Evolutionary conservation across 768 basidiomycete species (phyloP).

Genomic region (Candolleomyces eurysporus): DNA sequence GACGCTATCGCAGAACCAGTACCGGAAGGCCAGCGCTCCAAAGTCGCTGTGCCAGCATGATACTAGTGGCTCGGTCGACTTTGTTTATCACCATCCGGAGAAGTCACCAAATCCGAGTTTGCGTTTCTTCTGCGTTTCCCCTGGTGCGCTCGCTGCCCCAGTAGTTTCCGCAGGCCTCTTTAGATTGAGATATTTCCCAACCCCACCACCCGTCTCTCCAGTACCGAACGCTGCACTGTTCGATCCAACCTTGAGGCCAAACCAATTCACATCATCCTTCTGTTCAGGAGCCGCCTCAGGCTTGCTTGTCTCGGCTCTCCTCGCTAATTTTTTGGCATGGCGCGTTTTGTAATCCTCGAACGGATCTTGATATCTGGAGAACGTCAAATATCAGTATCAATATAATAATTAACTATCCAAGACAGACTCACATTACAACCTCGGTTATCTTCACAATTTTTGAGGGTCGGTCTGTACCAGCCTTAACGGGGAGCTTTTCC

Average conservation of each 20-base stretch:
- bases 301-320: constrained; percentile 35
- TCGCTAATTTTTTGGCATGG: constrained; percentile 74
- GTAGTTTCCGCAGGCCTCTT: constrained; percentile 42
- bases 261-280: constrained; percentile 81
- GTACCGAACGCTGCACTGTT: constrained; percentile 26
- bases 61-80: not conserved
- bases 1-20: not conserved
- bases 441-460: constrained; percentile 86
- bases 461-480: constrained; percentile 82
- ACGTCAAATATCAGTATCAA: not conserved
- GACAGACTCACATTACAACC: constrained; percentile 69
- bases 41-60: constrained; percentile 34
- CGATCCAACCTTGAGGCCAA: constrained; percentile 80
- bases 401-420: not conserved
- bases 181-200: constrained; percentile 78
- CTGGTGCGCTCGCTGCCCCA: constrained; percentile 17
- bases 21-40: constrained; percentile 15
- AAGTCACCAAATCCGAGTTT: constrained; percentile 91
- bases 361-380: constrained; percentile 80
- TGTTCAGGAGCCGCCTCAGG: constrained; percentile 36
- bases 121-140: constrained; percentile 75
- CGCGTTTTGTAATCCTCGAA: constrained; percentile 91
- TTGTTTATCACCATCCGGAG: constrained; percentile 59
- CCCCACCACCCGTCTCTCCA: constrained; percentile 42
- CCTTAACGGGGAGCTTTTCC: constrained; percentile 77